Base-by-base conservation (phyloP, 2,329 filamentous ascomycete species). In the Aspergillus arachidicola region DNA sequence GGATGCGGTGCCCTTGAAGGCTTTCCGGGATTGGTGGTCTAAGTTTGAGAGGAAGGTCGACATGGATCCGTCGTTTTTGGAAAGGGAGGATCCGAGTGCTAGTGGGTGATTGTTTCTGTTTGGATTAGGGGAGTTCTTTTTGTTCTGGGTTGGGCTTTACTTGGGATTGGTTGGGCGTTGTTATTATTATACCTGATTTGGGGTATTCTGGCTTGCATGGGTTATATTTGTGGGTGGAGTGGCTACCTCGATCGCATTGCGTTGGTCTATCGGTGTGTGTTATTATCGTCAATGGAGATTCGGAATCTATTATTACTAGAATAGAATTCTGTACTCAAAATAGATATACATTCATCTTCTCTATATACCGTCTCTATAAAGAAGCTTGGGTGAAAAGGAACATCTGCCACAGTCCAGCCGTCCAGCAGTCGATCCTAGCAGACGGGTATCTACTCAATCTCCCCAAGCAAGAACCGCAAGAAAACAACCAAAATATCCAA, bases 21-120 rank as follows among this genome's bases (percentile, higher is more conserved):
- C 91, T 6, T 99, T 99, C 76, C 91, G 96, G 80, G 93, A 96
- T 63, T 99, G 96, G 95, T 99, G 96, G 95, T 86, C 84, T 64
- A 98, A 97, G 79, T 99, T 99, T 80, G 94, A 99, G 82, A 87
- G 87, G 65, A 90, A 89, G 74, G 86, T 99, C 45, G 90, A 94
- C 71, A 85, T 87, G 67, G 95, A 99, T 80, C 94, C 95, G 0
- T 87, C 87, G 7, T 99, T 99, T 76, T 81, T 99, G 69, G 94
- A 98, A 79, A 87, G 89, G 71, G 87, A 84, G 61, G 86, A 87
- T 67, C 82, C 83, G 21, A 72, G 65, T 66, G 68, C 71, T 14
- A 63, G 59, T 19, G 72, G 67, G 59, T 66, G 30, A 68, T 59
- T 16, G 16, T 9, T n/a, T 26, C 32, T 19, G 5, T 36, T 16